Evolutionary conservation across 371 early-diverging fungal genomes (phyloP).

Genomic region (Umbelopsis sp.): DNA sequence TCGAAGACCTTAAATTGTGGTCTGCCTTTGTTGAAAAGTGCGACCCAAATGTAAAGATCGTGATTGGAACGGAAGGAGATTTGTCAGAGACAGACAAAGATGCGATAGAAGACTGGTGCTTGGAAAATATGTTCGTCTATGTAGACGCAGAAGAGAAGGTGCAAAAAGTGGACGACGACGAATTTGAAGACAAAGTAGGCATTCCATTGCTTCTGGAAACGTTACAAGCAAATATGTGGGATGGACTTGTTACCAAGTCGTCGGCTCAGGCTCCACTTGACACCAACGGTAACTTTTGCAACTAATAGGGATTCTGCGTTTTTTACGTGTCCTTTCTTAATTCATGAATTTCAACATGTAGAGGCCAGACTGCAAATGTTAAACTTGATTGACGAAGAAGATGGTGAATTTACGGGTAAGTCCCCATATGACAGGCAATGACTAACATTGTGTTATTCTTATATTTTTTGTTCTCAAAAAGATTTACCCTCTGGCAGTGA

Average conservation of each 20-base stretch:
- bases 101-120: constrained; percentile 52
- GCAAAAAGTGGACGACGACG: constrained; percentile 18
- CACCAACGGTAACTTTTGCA: not conserved
- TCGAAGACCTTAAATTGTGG: constrained; percentile 60
- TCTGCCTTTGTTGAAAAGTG: constrained; percentile 53
- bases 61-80: constrained; percentile 47
- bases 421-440: not conserved
- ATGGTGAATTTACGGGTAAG: constrained; percentile 3
- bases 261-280: constrained; percentile 5
- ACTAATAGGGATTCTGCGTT: not conserved
- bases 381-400: constrained; percentile 12
- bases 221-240: constrained; percentile 76
- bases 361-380: constrained; percentile 21
- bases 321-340: not conserved
- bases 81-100: constrained; percentile 22
- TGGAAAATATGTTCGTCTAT: constrained; percentile 68
- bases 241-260: constrained; percentile 58
- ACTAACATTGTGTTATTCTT: not conserved
- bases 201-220: constrained; percentile 57
- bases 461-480: constrained; percentile 1
- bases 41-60: constrained; percentile 62
- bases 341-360: not conserved
- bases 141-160: constrained; percentile 55
- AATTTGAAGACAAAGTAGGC: constrained; percentile 42
- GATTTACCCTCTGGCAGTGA: constrained; percentile 51